A percentile compares a stretch with the other conserved stretches of the same genome.
phyloP scores from a whole-genome alignment of 2,329 filamentous ascomycete genomes.

The Ophiostoma sp. region DNA sequence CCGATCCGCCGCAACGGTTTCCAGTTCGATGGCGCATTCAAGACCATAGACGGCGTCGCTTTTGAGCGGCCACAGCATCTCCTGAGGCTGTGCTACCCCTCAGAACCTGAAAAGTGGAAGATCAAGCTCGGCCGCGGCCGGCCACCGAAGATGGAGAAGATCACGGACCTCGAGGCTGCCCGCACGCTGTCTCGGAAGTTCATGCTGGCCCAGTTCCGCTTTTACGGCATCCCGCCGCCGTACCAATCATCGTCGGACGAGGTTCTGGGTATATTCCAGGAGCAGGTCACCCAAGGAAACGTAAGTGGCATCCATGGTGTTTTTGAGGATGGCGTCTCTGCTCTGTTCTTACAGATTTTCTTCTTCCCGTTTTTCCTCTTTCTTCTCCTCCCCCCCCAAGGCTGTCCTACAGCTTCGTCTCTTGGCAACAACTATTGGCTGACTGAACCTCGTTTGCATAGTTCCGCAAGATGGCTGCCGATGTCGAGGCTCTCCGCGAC shows the following conservation, averaged over 20 bases:
- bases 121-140: constrained; percentile 28
- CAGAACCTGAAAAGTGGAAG: constrained; percentile 27
- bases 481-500: constrained; percentile 26
- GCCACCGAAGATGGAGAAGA: constrained; percentile 29
- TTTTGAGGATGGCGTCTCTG: not conserved
- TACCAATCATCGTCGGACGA: constrained; percentile 28
- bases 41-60: constrained; percentile 27
- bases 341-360: not conserved
- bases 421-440: constrained; percentile 5
- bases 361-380: not conserved
- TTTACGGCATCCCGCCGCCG: constrained; percentile 28
- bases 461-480: constrained; percentile 26
- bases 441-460: constrained; percentile 3
- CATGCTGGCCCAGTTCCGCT: constrained; percentile 27
- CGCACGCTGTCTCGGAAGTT: constrained; percentile 26
- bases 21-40: constrained; percentile 30
- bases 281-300: constrained; percentile 24
- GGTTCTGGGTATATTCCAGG: constrained; percentile 24
- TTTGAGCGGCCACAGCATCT: constrained; percentile 28
- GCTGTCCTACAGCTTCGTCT: constrained; percentile 2
- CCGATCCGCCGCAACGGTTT: constrained; percentile 32
- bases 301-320: constrained; percentile 15
- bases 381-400: not conserved
- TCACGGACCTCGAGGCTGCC: constrained; percentile 26
- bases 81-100: constrained; percentile 27